phyloP scores from a whole-genome alignment of 2,329 filamentous ascomycete species.

The Diaporthe sp. region DNA sequence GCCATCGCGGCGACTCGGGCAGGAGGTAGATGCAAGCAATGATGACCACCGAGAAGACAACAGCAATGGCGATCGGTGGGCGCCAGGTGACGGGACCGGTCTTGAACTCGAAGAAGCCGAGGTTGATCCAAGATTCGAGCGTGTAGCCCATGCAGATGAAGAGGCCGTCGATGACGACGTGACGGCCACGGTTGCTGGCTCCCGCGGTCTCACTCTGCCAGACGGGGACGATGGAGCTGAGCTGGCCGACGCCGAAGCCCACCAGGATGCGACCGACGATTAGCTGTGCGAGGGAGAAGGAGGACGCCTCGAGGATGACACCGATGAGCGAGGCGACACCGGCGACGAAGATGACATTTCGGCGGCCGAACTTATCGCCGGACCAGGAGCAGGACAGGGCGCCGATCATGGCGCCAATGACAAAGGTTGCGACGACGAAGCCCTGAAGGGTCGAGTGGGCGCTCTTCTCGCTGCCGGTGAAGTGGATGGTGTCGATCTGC shows the following conservation, averaged over 20 bases:
- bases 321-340: constrained; percentile 64
- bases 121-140: constrained; percentile 43
- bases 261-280: constrained; percentile 66
- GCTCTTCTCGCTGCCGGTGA: constrained; percentile 56
- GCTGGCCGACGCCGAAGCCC: constrained; percentile 58
- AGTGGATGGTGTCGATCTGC: constrained; percentile 61
- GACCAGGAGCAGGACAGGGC: constrained; percentile 45
- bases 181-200: constrained; percentile 43
- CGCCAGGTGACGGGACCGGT: constrained; percentile 43
- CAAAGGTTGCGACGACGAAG: constrained; percentile 44
- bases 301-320: constrained; percentile 60
- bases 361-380: constrained; percentile 65
- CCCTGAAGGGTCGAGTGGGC: constrained; percentile 53
- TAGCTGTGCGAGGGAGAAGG: constrained; percentile 62
- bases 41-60: constrained; percentile 40
- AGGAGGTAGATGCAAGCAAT: constrained; percentile 39
- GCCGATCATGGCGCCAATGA: constrained; percentile 46
- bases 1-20: constrained; percentile 43
- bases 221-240: constrained; percentile 62
- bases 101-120: constrained; percentile 43
- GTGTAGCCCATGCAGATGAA: constrained; percentile 43
- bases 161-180: constrained; percentile 45
- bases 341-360: constrained; percentile 63
- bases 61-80: constrained; percentile 40
- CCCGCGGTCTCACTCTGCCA: constrained; percentile 47